Evolutionary conservation across 1,139 yeast species (phyloP).

Genomic region (Geotrichum phurueaensis): DNA sequence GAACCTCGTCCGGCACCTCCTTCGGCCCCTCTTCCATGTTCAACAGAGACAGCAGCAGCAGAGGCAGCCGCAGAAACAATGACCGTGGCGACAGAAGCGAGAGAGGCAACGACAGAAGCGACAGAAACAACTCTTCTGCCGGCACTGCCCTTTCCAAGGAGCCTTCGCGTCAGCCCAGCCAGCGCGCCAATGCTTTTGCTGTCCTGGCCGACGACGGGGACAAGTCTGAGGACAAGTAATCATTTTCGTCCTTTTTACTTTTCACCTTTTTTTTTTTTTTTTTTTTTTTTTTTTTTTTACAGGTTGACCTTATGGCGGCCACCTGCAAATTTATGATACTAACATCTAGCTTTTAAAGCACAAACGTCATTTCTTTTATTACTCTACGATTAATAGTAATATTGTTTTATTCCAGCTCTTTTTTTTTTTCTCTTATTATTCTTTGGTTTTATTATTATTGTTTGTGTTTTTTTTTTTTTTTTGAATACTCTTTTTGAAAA

Average conservation of each 20-base stretch:
- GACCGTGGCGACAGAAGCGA: slow-evolving; percentile 19
- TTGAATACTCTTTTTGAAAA: neutral
- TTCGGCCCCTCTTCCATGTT: slow-evolving; percentile 30
- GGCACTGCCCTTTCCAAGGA: slow-evolving; percentile 31
- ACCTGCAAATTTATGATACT: neutral
- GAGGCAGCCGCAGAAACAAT: slow-evolving; percentile 12
- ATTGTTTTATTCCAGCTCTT: neutral
- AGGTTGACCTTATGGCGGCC: slow-evolving; percentile 1
- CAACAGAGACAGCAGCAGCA: slow-evolving; percentile 27
- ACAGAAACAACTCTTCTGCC: slow-evolving; percentile 23
- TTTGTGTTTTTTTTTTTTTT: slow-evolving; percentile 1
- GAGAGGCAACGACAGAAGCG: slow-evolving; percentile 8
- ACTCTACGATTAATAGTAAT: neutral
- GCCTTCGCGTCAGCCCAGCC: slow-evolving; percentile 26
- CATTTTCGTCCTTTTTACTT: neutral
- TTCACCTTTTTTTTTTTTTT: neutral
- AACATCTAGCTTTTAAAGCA: neutral
- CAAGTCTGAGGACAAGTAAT: slow-evolving; percentile 19
- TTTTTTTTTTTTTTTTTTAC: neutral
- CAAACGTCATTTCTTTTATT: neutral
- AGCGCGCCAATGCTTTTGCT: slow-evolving; percentile 31
- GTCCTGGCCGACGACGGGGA: slow-evolving; percentile 28
- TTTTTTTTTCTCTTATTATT: neutral
- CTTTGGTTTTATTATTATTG: neutral
- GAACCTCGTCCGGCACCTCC: slow-evolving; percentile 22